A percentile compares a stretch with the other conserved stretches of the same genome.
Evolutionary conservation across 1,284 basidiomycete genomes (phyloP).

Genomic region (Tilletia setariae): DNA sequence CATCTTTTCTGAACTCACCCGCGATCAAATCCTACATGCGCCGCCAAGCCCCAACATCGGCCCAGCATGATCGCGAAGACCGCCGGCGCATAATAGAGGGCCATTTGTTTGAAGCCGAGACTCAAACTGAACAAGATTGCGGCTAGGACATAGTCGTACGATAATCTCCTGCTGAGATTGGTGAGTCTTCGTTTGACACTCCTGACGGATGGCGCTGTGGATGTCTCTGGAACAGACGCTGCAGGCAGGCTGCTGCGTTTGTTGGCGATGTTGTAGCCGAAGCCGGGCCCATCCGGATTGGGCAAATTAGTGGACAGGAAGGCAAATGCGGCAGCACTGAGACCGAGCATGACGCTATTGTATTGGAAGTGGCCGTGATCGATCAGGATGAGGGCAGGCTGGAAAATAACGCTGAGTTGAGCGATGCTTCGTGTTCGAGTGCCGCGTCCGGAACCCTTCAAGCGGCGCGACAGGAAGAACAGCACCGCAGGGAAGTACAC

Average conservation of each 20-base stretch:
- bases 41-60: constrained; percentile 67
- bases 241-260: constrained; percentile 10
- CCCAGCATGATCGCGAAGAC: constrained; percentile 52
- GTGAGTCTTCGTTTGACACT: constrained; percentile 22
- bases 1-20: constrained; percentile 71
- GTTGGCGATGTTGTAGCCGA: constrained; percentile 12
- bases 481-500: constrained; percentile 69
- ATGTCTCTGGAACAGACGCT: constrained; percentile 12
- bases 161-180: constrained; percentile 44
- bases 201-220: neutral
- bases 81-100: constrained; percentile 86
- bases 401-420: constrained; percentile 65
- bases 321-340: constrained; percentile 40
- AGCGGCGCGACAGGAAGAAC: constrained; percentile 38
- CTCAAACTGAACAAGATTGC: constrained; percentile 77
- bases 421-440: constrained; percentile 43
- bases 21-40: constrained; percentile 64
- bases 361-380: constrained; percentile 87
- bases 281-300: constrained; percentile 29
- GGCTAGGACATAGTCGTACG: constrained; percentile 64
- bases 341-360: constrained; percentile 53
- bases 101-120: constrained; percentile 92
- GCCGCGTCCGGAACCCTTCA: constrained; percentile 36
- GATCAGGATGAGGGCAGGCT: constrained; percentile 77
- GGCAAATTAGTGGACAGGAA: constrained; percentile 46